phyloP scores from a whole-genome alignment of 1,284 basidiomycete species.

The Sanghuangporus baumii region DNA sequence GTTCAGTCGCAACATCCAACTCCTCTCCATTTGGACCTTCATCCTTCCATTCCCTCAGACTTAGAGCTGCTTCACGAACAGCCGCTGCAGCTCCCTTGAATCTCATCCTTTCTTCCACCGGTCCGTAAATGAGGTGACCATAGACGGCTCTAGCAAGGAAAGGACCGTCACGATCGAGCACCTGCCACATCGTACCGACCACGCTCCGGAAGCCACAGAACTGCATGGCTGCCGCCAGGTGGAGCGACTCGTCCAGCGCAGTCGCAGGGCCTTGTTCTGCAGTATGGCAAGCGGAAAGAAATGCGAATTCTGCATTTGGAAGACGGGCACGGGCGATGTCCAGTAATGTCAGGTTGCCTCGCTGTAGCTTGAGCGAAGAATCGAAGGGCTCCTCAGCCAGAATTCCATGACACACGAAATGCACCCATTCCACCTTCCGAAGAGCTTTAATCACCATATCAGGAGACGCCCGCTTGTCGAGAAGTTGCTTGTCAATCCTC shows the following conservation, averaged over 20 bases:
- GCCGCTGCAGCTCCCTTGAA: neutral
- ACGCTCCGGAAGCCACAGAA: constrained; percentile 32
- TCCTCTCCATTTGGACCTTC: neutral
- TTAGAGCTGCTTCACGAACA: neutral
- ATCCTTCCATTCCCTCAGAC: neutral
- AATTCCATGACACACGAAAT: neutral
- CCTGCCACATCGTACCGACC: constrained; percentile 36
- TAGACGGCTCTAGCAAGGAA: neutral
- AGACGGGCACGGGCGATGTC: constrained; percentile 26
- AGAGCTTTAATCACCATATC: neutral
- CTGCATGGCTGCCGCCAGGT: constrained; percentile 31
- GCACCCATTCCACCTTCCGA: neutral
- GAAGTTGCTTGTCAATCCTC: neutral
- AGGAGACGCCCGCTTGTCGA: neutral
- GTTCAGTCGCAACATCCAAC: neutral
- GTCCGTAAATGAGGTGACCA: neutral
- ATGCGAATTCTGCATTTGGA: constrained; percentile 30
- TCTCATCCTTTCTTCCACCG: neutral
- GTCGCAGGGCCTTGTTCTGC: constrained; percentile 5
- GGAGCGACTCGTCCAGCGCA: constrained; percentile 29
- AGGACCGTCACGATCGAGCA: constrained; percentile 24
- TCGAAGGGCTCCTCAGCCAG: neutral
- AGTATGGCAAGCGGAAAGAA: constrained; percentile 30
- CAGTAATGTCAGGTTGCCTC: constrained; percentile 17
- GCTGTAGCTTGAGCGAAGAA: neutral